phyloP scores from a whole-genome alignment of 2,329 filamentous ascomycete species.

The Aurifilum marmelostoma region DNA sequence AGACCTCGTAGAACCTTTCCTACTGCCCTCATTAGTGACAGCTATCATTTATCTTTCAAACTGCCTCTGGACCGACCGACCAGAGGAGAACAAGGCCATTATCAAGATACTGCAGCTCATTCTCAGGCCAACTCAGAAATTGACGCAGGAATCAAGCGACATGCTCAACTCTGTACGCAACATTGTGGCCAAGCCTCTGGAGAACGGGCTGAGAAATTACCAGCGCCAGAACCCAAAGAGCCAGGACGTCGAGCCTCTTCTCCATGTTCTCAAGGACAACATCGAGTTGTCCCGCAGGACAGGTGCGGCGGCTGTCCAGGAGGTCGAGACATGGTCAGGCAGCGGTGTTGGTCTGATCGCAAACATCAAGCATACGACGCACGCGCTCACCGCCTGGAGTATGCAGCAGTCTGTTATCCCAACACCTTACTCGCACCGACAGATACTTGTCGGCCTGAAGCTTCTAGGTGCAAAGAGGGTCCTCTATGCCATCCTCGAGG shows the following conservation, averaged over 20 bases:
- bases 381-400: conserved; percentile 69
- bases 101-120: conserved; percentile 75
- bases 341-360: conserved; percentile 57
- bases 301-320: conserved; percentile 63
- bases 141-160: conserved; percentile 70
- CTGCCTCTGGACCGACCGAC: conserved; percentile 68
- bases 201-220: conserved; percentile 67
- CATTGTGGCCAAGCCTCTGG: conserved; percentile 70
- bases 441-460: conserved; percentile 63
- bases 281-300: conserved; percentile 63
- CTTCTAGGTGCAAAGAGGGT: conserved; percentile 65
- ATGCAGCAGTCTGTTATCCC: conserved; percentile 59
- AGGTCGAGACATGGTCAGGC: conserved; percentile 69
- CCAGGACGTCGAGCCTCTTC: conserved; percentile 70
- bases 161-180: conserved; percentile 74
- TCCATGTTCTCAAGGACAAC: conserved; percentile 65
- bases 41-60: conserved; percentile 73
- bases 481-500: conserved; percentile 66
- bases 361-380: conserved; percentile 63
- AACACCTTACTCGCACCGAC: conserved; percentile 72
- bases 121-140: conserved; percentile 65
- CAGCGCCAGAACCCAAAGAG: conserved; percentile 69
- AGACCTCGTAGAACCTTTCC: conserved; percentile 79
- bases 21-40: conserved; percentile 77
- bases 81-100: conserved; percentile 67